Conservation (phyloP, 1,284 basidiomycete species). For the Tilletiaria anomala region DNA sequence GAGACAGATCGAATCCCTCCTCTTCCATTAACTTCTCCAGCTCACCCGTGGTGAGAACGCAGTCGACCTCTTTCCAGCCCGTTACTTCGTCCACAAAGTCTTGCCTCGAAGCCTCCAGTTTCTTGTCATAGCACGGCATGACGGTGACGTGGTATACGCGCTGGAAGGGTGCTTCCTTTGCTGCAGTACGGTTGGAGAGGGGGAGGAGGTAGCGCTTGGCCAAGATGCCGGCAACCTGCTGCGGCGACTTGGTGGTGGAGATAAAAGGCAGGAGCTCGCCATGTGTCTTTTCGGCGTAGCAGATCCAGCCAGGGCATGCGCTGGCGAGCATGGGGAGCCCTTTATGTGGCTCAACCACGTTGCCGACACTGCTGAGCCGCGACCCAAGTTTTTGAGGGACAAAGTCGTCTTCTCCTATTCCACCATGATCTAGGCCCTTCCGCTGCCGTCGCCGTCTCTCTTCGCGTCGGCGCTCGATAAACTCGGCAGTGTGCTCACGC, state of each 20-base stretch:
- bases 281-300: conserved; percentile 96
- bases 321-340: conserved; percentile 65
- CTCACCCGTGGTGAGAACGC: conserved; percentile 93
- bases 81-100: conserved; percentile 25
- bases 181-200: background rate
- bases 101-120: conserved; percentile 78
- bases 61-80: conserved; percentile 72
- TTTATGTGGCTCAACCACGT: conserved; percentile 1
- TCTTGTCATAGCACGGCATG: conserved; percentile 99
- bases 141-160: conserved; percentile 73
- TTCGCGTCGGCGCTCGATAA: conserved; percentile 40
- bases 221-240: conserved; percentile 82
- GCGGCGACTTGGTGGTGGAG: conserved; percentile 72
- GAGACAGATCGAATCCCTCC: conserved; percentile 61
- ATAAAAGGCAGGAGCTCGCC: conserved; percentile 79
- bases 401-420: too few species aligned
- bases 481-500: conserved; percentile 68
- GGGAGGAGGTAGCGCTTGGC: conserved; percentile 67
- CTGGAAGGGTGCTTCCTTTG: background rate
- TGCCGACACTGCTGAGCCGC: too few species aligned
- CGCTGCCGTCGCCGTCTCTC: background rate
- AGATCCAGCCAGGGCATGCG: conserved; percentile 97
- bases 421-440: too few species aligned
- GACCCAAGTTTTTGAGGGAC: too few species aligned
- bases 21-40: conserved; percentile 72